Conservation (phyloP, 2,329 filamentous ascomycete species). For the Talaromyces albobiverticillius region DNA sequence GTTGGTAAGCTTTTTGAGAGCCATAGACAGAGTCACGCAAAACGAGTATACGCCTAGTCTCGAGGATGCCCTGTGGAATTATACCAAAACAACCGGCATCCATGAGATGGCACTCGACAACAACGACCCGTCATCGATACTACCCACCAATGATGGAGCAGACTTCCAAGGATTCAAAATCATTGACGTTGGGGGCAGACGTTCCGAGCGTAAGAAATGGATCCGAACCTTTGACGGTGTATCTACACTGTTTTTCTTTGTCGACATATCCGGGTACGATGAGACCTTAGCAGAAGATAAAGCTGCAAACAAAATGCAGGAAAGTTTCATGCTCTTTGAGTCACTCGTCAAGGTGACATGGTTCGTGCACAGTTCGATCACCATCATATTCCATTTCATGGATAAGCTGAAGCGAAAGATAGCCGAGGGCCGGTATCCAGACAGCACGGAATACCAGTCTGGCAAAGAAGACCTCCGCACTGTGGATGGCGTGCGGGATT, state of each 20-base stretch:
- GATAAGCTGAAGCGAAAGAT: neutral
- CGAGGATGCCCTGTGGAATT: neutral
- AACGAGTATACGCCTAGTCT: neutral
- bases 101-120: neutral
- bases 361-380: neutral
- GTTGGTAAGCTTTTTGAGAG: neutral
- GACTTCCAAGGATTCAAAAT: neutral
- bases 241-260: neutral
- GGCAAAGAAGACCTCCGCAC: neutral
- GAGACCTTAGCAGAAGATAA: neutral
- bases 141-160: neutral
- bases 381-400: neutral
- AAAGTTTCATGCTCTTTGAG: neutral
- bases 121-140: too few relatives aligned
- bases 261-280: neutral
- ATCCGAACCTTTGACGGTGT: neutral
- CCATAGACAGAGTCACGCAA: neutral
- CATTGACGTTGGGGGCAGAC: neutral
- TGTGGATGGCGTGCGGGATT: neutral
- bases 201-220: neutral
- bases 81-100: neutral
- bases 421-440: neutral
- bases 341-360: neutral
- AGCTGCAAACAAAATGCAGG: neutral
- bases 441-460: neutral